These are phyloP conservation scores for Yarrowia osloensis DNA, from an alignment of 805 yeast genomes.

Conservation along the genomic window DNA sequence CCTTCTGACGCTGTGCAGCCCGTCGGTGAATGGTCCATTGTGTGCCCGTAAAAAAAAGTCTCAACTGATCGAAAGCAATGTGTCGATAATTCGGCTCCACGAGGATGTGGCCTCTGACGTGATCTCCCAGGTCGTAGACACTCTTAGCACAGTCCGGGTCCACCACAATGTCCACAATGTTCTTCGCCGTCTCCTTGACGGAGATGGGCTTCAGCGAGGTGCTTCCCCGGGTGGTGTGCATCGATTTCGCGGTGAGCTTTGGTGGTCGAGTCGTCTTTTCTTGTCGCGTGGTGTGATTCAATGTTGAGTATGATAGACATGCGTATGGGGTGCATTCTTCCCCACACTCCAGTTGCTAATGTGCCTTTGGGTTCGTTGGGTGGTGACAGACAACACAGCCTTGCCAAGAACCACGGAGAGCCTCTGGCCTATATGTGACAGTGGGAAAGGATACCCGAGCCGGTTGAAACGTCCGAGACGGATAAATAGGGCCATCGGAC, in stretches of 20 bases:
- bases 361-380: constrained; percentile 17
- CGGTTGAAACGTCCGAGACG: neutral
- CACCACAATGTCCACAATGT: constrained; percentile 19
- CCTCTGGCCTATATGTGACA: neutral
- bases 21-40: constrained; percentile 23
- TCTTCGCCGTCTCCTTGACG: constrained; percentile 20
- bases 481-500: neutral
- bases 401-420: neutral
- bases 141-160: constrained; percentile 19
- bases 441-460: neutral
- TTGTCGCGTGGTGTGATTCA: constrained; percentile 12
- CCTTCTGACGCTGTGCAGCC: constrained; percentile 20
- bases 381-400: neutral
- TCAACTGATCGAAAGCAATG: constrained; percentile 5
- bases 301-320: neutral
- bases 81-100: constrained; percentile 15
- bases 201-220: constrained; percentile 23
- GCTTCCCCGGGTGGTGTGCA: constrained; percentile 20
- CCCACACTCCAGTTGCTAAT: constrained; percentile 10
- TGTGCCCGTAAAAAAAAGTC: neutral
- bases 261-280: neutral
- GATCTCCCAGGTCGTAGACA: constrained; percentile 15
- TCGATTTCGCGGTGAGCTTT: neutral
- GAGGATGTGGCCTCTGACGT: constrained; percentile 2
- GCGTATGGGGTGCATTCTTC: constrained; percentile 11